phyloP scores from a whole-genome alignment of 2,329 filamentous ascomycete genomes.

The Pseudogymnoascus sp. region DNA sequence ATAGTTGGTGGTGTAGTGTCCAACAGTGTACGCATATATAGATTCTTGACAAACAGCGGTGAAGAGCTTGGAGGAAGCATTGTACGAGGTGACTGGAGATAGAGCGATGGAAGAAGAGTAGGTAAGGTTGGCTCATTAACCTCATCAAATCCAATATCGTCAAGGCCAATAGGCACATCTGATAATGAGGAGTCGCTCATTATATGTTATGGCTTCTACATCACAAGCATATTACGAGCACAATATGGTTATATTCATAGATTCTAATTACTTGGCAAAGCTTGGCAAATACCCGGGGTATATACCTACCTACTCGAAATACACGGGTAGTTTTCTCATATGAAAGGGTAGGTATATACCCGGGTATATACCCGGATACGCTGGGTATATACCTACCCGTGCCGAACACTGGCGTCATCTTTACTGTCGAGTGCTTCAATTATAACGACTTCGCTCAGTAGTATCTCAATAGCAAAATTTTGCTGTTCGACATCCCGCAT shows the following conservation, averaged over 20 bases:
- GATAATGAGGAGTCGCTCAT: not conserved
- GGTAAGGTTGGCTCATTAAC: not conserved
- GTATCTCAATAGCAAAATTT: too few species aligned
- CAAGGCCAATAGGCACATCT: not conserved
- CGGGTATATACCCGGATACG: not conserved
- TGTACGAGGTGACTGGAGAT: not conserved
- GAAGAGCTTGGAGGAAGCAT: too few species aligned
- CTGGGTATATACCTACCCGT: not conserved
- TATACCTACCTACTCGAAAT: not conserved
- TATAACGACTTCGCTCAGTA: too few species aligned
- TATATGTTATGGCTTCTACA: not conserved
- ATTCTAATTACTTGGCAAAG: not conserved
- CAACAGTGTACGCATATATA: too few species aligned
- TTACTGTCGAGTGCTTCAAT: too few species aligned
- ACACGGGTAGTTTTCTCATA: not conserved
- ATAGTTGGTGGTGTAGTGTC: too few species aligned
- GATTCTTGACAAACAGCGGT: too few species aligned
- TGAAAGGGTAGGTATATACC: not conserved
- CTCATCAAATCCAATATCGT: not conserved
- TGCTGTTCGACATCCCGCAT: too few species aligned
- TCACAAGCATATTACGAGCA: not conserved
- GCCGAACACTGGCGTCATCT: not conserved
- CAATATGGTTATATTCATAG: not conserved
- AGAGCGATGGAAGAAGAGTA: not conserved
- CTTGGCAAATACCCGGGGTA: not conserved